These are phyloP conservation scores for Xylaria longipes DNA, from an alignment of 495 filamentous ascomycete genomes.

Conservation along the genomic window DNA sequence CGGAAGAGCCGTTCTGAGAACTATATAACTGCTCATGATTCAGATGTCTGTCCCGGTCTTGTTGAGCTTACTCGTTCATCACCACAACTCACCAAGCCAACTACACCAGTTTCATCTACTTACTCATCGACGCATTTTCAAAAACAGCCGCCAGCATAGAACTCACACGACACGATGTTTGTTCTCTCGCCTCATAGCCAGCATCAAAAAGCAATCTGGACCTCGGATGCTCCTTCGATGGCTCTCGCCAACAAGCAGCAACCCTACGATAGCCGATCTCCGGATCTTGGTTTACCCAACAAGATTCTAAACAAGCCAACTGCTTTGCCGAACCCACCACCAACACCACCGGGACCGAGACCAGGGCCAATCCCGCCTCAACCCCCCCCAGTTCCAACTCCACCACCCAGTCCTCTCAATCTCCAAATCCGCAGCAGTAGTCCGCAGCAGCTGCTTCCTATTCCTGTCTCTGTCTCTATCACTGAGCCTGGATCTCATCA, in stretches of 20 bases:
- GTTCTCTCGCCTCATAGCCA: background rate
- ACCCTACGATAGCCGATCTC: constrained; percentile 1
- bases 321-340: constrained; percentile 37
- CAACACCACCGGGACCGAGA: constrained; percentile 39
- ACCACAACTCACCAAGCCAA: background rate
- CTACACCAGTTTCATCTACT: background rate
- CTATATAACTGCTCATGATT: constrained; percentile 18
- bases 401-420: constrained; percentile 38
- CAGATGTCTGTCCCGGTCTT: constrained; percentile 5
- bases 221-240: background rate
- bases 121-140: background rate
- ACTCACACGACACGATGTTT: constrained; percentile 14
- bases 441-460: constrained; percentile 14
- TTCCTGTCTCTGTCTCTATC: constrained; percentile 15
- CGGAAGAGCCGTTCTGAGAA: background rate
- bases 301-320: constrained; percentile 9
- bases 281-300: background rate
- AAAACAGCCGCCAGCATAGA: background rate
- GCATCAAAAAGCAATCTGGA: background rate
- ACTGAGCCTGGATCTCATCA: constrained; percentile 15
- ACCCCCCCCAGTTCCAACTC: constrained; percentile 39
- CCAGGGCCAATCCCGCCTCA: constrained; percentile 37
- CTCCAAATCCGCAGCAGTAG: background rate
- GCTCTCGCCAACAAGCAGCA: background rate
- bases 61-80: constrained; percentile 12